Conservation (phyloP, 768 basidiomycete species). For the Jaapia argillacea region DNA sequence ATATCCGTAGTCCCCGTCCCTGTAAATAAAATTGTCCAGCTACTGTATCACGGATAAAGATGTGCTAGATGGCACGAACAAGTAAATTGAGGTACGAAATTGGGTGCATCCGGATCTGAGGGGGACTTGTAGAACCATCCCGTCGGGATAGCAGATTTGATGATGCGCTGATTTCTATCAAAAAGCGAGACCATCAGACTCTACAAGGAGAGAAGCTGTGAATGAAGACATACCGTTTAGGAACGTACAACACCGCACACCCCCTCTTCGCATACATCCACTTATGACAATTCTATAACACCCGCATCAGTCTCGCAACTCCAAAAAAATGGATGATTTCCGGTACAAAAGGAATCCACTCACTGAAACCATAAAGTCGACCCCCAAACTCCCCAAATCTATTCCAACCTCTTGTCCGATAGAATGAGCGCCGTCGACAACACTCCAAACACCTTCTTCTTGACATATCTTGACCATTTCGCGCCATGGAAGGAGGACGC, state of each 20-base stretch:
- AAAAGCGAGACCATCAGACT: too few species aligned
- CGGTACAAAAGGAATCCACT: constrained; percentile 10
- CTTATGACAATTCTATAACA: constrained; percentile 70
- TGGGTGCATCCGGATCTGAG: constrained; percentile 19
- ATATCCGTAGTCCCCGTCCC: constrained; percentile 60
- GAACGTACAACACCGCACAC: constrained; percentile 66
- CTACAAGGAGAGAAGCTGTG: too few species aligned
- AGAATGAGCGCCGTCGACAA: constrained; percentile 78
- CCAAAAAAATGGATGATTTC: neutral
- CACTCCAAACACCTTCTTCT: constrained; percentile 48
- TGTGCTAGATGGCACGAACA: constrained; percentile 25
- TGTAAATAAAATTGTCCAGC: constrained; percentile 15
- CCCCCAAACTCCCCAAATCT: constrained; percentile 40
- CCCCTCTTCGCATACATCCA: constrained; percentile 70
- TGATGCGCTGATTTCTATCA: constrained; percentile 58
- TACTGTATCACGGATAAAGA: neutral
- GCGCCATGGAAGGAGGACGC: constrained; percentile 59
- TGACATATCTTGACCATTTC: constrained; percentile 55
- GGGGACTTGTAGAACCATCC: constrained; percentile 42
- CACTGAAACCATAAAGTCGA: constrained; percentile 78
- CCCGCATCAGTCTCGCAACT: neutral
- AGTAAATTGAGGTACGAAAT: constrained; percentile 43
- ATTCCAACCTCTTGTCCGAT: constrained; percentile 63
- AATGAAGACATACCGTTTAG: constrained; percentile 38
- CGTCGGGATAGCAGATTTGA: constrained; percentile 51